Evolutionary conservation across 2,329 filamentous ascomycete genomes (phyloP).

Genomic region (Neocatenulostroma microsporum): DNA sequence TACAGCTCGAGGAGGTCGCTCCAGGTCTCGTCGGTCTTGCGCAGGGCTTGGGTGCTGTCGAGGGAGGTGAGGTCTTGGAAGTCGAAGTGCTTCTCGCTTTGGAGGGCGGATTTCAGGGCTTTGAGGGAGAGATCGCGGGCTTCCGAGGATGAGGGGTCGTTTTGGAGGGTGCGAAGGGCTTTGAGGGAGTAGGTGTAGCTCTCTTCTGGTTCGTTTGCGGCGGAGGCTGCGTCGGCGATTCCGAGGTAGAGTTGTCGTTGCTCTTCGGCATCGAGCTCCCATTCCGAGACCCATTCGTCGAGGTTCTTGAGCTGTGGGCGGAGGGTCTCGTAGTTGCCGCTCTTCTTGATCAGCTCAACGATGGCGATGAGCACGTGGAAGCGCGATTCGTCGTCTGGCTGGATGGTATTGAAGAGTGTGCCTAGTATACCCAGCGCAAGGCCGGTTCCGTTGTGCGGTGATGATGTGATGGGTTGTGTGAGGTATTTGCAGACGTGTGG

Average conservation of each 20-base stretch:
- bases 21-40: conserved; percentile 73
- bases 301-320: conserved; percentile 76
- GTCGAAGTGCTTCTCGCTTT: conserved; percentile 59
- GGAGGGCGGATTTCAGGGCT: conserved; percentile 60
- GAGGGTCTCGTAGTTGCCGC: conserved; percentile 64
- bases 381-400: conserved; percentile 66
- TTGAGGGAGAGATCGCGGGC: conserved; percentile 54
- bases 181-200: conserved; percentile 65
- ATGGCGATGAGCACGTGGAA: conserved; percentile 89
- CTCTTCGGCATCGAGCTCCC: conserved; percentile 76
- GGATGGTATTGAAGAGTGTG: conserved; percentile 92
- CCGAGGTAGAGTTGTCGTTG: conserved; percentile 77
- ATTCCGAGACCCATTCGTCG: conserved; percentile 70
- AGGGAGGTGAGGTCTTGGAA: conserved; percentile 64
- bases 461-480: conserved; percentile 74
- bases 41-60: conserved; percentile 76
- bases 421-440: conserved; percentile 85
- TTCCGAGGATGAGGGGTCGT: conserved; percentile 49
- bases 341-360: conserved; percentile 66
- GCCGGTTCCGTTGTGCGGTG: conserved; percentile 73
- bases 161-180: conserved; percentile 67
- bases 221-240: conserved; percentile 70
- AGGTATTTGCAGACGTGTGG: conserved; percentile 85
- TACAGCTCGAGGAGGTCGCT: conserved; percentile 94
- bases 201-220: conserved; percentile 68